Evolutionary conservation across 208 protist genomes (phyloP), one percentile per base, ranked within the genome.

Genomic region (Crithidia acanthocephali): DNA sequence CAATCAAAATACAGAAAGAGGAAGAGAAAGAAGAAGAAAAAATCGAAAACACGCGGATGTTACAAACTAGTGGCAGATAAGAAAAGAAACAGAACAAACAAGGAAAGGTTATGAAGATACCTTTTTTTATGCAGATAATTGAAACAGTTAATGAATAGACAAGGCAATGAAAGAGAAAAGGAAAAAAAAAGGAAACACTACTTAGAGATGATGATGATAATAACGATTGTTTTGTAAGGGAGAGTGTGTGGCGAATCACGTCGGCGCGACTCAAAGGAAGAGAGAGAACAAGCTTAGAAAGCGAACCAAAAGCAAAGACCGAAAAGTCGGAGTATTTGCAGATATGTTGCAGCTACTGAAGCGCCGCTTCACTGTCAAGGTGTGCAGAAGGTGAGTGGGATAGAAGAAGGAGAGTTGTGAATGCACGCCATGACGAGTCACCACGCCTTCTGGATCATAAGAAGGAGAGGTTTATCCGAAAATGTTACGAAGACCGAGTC

Each of bases 31-130:
- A n/a, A 48, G 16, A 48, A 15, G 6, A n/a, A 48, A 32, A 15
- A 37, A 28, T 40, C 2, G 6, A 48, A 25, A 44, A n/a, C 13
- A n/a, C 37, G 48, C n/a, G 16, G 56, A 33, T 52, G 23, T 40
- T 42, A 67, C 51, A n/a, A 56, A 25, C 23, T 20, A 27, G 28
- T 47, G 15, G 0, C 62, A 50, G 15, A 65, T 7, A 40, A 50
- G 50, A 30, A 59, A 52, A 51, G 47, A 75, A 59, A 27, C 11
- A 65, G 55, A 65, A 58, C 48, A 9, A 68, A 67, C 28, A 35
- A 42, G 23, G 52, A 15, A 48, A 25, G 30, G 30, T n/a, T 25
- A 33, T 32, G 51, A 22, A 10, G 51, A 57, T 32, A n/a, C 20
- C 53, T 59, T 25, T 15, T 59, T 59, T 59, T 59, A 59, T 27